phyloP scores from a whole-genome alignment of 805 yeast species.

The Candida insectalens region DNA sequence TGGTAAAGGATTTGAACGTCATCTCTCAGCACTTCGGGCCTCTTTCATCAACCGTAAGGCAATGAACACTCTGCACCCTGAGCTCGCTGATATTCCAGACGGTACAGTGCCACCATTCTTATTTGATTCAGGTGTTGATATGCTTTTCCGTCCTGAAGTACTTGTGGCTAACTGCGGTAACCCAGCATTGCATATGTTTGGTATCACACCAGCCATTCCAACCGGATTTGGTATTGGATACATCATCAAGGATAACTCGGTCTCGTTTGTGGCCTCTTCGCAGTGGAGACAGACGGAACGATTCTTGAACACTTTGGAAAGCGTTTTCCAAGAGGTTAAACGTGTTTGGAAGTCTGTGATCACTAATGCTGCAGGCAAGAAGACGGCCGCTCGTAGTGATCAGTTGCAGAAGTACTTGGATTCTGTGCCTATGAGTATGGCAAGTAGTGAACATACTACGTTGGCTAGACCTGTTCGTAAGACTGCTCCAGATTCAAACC shows the following conservation, averaged over 20 bases:
- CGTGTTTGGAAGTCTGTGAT: constrained; percentile 22
- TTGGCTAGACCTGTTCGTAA: constrained; percentile 3
- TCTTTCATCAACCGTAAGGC: constrained; percentile 39
- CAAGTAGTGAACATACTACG: constrained; percentile 20
- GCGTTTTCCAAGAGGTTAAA: constrained; percentile 38
- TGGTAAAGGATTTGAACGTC: constrained; percentile 68
- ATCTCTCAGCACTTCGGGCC: constrained; percentile 53
- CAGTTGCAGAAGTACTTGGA: constrained; percentile 19
- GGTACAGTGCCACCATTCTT: constrained; percentile 31
- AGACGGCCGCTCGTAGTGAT: constrained; percentile 4
- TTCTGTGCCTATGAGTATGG: constrained; percentile 24
- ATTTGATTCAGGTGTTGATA: constrained; percentile 30
- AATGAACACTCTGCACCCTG: constrained; percentile 36
- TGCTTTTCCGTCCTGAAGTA: constrained; percentile 26
- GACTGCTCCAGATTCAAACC: constrained; percentile 17
- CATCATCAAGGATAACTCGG: constrained; percentile 41
- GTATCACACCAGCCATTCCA: constrained; percentile 51
- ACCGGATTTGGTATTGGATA: constrained; percentile 52
- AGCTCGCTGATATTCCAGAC: constrained; percentile 24
- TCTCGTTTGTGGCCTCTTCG: constrained; percentile 41
- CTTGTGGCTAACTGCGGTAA: constrained; percentile 49
- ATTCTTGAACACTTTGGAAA: constrained; percentile 41
- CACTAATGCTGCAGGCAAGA: constrained; percentile 2
- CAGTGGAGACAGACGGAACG: constrained; percentile 53
- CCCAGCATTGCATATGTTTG: constrained; percentile 47